Conservation (phyloP, 345 rosid genomes). For the Brassica napus region DNA sequence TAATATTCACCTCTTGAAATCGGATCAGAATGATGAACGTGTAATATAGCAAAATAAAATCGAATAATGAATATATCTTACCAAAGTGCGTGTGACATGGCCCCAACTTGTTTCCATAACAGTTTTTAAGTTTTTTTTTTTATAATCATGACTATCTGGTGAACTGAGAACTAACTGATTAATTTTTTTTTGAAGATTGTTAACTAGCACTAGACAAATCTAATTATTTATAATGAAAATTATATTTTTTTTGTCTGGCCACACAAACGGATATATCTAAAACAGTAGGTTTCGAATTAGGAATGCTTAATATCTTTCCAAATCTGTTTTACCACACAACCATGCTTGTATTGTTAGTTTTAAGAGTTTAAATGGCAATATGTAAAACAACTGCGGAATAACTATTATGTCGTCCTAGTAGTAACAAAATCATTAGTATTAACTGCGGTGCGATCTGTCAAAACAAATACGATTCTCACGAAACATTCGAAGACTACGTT, state of each 20-base stretch:
- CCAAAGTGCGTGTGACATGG: slow-evolving; percentile 28
- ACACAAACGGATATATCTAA: neutral
- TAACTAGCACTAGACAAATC: neutral
- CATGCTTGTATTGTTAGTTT: too few species aligned
- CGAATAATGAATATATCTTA: slow-evolving; percentile 32
- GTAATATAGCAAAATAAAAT: slow-evolving; percentile 18
- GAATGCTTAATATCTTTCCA: neutral
- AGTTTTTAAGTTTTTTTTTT: neutral
- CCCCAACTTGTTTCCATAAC: slow-evolving; percentile 25
- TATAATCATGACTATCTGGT: neutral
- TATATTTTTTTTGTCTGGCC: too few species aligned
- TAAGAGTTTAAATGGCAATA: too few species aligned
- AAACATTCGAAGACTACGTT: neutral
- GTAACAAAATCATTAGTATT: neutral
- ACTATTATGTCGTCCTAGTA: neutral
- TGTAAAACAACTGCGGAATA: neutral
- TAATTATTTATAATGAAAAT: too few species aligned
- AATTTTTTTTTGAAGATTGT: too few species aligned
- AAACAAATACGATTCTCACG: too few species aligned
- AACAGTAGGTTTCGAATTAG: too few species aligned
- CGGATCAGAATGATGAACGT: slow-evolving; percentile 20
- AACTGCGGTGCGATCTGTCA: too few species aligned
- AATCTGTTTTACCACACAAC: neutral
- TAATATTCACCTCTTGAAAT: slow-evolving; percentile 25
- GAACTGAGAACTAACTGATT: neutral